Evolutionary conservation across 164 flowering plant genomes (phyloP).

Genomic region (Kalanchoe fedtschenkoi): DNA sequence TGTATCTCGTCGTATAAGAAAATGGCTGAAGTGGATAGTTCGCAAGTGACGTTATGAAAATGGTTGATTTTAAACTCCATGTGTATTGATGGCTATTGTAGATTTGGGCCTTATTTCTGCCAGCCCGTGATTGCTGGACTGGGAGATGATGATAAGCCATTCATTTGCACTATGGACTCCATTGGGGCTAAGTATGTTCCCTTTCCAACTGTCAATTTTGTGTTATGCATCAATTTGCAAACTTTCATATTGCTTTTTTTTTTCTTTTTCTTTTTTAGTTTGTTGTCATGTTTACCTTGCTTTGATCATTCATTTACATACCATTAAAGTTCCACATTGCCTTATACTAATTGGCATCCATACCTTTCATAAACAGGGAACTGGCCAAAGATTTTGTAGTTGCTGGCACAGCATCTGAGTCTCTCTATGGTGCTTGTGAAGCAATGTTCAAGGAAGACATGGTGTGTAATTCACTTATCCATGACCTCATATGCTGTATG

Average conservation of each 20-base stretch:
- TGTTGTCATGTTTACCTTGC: not conserved
- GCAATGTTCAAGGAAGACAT: slow-evolving; percentile 92
- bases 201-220: not conserved
- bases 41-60: not conserved
- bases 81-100: slow-evolving; percentile 16
- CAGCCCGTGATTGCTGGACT: slow-evolving; percentile 98
- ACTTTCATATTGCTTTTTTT: not conserved
- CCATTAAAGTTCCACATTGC: too few relatives aligned
- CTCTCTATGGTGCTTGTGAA: slow-evolving; percentile 97
- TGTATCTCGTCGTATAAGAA: too few relatives aligned
- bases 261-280: not conserved
- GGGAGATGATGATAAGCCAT: slow-evolving; percentile 83
- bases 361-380: slow-evolving; percentile 38
- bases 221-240: not conserved
- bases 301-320: not conserved
- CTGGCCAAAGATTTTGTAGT: slow-evolving; percentile 97
- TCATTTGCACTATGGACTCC: slow-evolving; percentile 93
- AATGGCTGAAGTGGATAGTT: not conserved
- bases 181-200: slow-evolving; percentile 84
- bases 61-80: not conserved
- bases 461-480: slow-evolving; percentile 36
- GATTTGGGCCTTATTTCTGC: slow-evolving; percentile 95
- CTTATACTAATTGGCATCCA: not conserved
- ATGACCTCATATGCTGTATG: not conserved
- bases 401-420: slow-evolving; percentile 88